A percentile compares a stretch with the other conserved stretches of the same genome.
phyloP scores from a whole-genome alignment of 129 eudicot genomes.

The Smallanthus sonchifolius region DNA sequence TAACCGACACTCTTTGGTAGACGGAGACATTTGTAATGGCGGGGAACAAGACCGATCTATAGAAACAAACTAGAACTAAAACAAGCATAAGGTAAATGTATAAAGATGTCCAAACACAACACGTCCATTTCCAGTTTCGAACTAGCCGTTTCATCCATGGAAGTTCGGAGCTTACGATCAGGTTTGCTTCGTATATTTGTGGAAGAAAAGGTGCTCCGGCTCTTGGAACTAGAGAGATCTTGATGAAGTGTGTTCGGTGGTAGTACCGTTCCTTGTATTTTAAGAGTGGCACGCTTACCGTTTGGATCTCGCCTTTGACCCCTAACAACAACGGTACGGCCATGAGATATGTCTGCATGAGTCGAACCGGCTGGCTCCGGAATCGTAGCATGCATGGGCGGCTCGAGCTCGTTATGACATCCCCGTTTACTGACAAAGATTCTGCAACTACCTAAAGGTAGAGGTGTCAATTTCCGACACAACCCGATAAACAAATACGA shows the following conservation, averaged over 20 bases:
- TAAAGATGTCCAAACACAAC: conserved; percentile 70
- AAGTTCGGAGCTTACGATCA: conserved; percentile 47
- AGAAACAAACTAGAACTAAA: conserved; percentile 35
- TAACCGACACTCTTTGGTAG: neutral
- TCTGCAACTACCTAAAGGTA: conserved; percentile 56
- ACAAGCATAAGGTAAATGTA: conserved; percentile 51
- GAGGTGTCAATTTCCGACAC: no score
- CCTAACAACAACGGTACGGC: conserved; percentile 62
- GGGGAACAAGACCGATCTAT: conserved; percentile 50
- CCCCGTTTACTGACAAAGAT: conserved; percentile 42
- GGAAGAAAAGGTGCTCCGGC: conserved; percentile 67
- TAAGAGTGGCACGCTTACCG: conserved; percentile 34
- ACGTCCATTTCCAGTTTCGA: conserved; percentile 82
- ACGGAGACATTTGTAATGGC: neutral
- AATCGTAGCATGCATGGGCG: conserved; percentile 75
- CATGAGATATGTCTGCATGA: conserved; percentile 43
- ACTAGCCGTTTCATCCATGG: conserved; percentile 73
- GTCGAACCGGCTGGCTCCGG: conserved; percentile 60
- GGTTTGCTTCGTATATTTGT: conserved; percentile 63
- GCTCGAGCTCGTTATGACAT: conserved; percentile 40
- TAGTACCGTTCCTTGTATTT: conserved; percentile 51
- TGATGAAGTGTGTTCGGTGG: conserved; percentile 52
- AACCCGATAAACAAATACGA: no score
- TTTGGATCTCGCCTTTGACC: conserved; percentile 54
- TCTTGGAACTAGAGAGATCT: conserved; percentile 49